Evolutionary conservation across 2,329 filamentous ascomycete genomes (phyloP), one percentile per base, ranked within the genome.

Genomic region (Beauveria brongniartii): DNA sequence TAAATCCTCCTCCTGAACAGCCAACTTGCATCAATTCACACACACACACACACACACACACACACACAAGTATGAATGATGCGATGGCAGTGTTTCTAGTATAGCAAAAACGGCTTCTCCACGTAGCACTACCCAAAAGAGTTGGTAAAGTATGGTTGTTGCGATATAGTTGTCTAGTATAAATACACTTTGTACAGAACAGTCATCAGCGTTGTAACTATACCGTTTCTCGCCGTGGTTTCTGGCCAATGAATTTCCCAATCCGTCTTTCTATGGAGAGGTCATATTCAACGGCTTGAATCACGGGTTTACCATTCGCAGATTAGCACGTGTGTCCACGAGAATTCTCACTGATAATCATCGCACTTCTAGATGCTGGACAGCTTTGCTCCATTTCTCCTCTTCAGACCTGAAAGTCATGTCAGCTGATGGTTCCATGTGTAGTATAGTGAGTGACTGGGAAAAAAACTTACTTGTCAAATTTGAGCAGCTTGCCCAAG

Each of bases 401-500:
- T 68, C 66, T 10, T 69, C 68, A 6, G 63, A 43, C 48, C 68
- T 69, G 43, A n/a, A 34, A 24, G 24, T 16, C 1, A 22, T 37
- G 50, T 50, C 58, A 53, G 64, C 67, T 58, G 7, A 48, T 53
- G 24, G 5, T 10, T 10, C 55, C 60, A 16, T 40, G 14, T n/a
- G 34, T 37, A 20, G 20, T 20, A 10, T 20, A 7, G 16, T n/a
- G 8, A 6, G 12, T 14, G 10, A 34, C 24, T 57, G 61, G 58
- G 59, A 18, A 0, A n/a, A 18, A 50, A 28, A 1, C 87, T 75
- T 76, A 89, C 86, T 85, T 85, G 74, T 91, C 87, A 75, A 93
- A 91, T 64, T 85, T 84, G 69, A 94, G 75, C 70, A 93, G 75
- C 80, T 89, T 87, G 34, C 87, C 87, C 67, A 94, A 72, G 40